Evolutionary conservation across 2,329 filamentous ascomycete species (phyloP), one percentile per base, ranked within the genome.

Genomic region (Cadophora sp.): DNA sequence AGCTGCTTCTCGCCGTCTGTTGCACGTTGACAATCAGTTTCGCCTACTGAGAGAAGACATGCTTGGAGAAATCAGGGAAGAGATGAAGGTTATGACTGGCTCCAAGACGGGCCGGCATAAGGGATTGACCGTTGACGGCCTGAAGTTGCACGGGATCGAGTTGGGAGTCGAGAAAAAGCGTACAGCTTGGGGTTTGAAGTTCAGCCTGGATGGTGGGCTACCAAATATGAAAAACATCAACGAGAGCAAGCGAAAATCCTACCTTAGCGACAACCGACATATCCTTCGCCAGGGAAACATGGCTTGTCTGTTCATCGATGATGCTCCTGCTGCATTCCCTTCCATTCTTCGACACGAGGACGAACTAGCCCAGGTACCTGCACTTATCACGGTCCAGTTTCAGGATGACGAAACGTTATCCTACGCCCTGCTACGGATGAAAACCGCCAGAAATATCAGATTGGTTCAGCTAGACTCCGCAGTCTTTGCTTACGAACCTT

Each of bases 11-110:
- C 82, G 87, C 1, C 75, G 83, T 0, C 77, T 77, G 0, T 76
- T 79, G 0, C 88, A 93, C 73, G 76, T 91, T 0, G 91, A 92
- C 72, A 91, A 90, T 73, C 88, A 92, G 61, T 94, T 91, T 70
- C 88, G 91, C 0, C 82, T 93, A 0, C 79, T 92, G 0, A 81
- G 91, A 2, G 90, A 94, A 71, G 91, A 93, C 68, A 89, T 93
- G 83, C 78, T 93, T 0, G 85, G 82, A 0, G 89, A 91, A 68
- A 79, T 94, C 2, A 83, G 87, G 1, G 85, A 88, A 9, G 89
- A 91, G 58, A 75, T 90, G 0, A 82, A 87, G 33, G 78, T 82
- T 4, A 81, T 84, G 0, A 79, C 76, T 13, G 83, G 83, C 0
- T 79, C 78, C n/a, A 87, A 84, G 70, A 82, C 80, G 68, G 83